Evolutionary conservation across 1,284 basidiomycete species (phyloP), one percentile per base, ranked within the genome.

Genomic region (Thecaphora frezii): DNA sequence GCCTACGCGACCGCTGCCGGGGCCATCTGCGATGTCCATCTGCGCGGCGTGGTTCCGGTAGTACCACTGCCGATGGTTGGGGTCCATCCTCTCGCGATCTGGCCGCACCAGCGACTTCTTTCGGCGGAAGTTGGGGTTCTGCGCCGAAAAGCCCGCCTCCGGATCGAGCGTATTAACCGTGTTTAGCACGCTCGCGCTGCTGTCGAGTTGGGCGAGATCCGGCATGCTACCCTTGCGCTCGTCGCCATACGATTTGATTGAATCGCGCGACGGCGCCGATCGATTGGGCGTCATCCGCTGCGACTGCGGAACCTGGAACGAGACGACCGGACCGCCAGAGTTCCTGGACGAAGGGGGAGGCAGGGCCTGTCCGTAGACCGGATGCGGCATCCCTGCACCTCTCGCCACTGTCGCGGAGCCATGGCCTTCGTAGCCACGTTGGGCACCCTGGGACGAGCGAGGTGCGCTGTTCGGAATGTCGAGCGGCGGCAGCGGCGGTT

Each of bases 71-170:
- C 93, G 86, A 83, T 97, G 93, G 45, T 87, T 87, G 10, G 93
- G 93, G 77, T 97, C 93, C 74, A 97, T 91, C 83, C 94, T 90
- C 83, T 97, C 94, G 61, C 94, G 84, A 80, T 98, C 94, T 9
- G 96, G 94, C 53, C 86, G 84, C 51, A 97, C 91, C 44, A 98
- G 85, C 76, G 89, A 91, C 85, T 93, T 94, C 84, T 97, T 97
- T 76, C 93, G 82, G 54, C 83, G 81, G 43, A 89, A 72, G 36
- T 70, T 65, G 43, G 57, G 48, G 42, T 69, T 69, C 30, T 63
- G 58, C 7, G 57, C 66, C 18, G 66, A 61, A 45, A 69, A 67
- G 55, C 73, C 74, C 2, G 58, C 40, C 46, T 77, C 74, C 21
- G 70, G 61, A 45, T 77, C 74, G 44, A 68, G 67, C 14, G 59